These are phyloP conservation scores for Carallia brachiata DNA, from an alignment of 345 rosid genomes.

Conservation along the genomic window DNA sequence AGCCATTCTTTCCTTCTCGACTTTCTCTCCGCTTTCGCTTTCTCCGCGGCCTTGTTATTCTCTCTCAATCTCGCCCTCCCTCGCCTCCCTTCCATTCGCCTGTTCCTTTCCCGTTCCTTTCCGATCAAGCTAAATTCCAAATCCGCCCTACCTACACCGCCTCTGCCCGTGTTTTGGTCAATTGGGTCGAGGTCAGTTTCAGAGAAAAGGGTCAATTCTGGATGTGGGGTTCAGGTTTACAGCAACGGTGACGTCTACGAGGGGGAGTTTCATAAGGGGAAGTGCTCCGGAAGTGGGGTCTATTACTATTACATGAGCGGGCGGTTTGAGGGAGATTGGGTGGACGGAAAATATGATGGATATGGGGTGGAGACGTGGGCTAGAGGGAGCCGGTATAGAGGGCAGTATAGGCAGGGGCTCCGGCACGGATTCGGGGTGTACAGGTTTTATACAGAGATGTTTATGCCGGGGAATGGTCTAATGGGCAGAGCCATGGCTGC, in stretches of 20 bases:
- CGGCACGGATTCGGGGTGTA: slow-evolving; percentile 87
- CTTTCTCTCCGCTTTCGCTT: slow-evolving; percentile 76
- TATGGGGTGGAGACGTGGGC: slow-evolving; percentile 97
- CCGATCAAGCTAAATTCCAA: slow-evolving; percentile 54
- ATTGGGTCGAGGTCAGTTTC: slow-evolving; percentile 72
- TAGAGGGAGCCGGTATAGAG: slow-evolving; percentile 84
- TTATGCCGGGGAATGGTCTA: slow-evolving; percentile 96
- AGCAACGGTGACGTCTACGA: slow-evolving; percentile 91
- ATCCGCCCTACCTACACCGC: slow-evolving; percentile 34
- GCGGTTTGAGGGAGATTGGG: slow-evolving; percentile 89
- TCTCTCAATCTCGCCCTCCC: slow-evolving; percentile 77
- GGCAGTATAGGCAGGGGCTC: slow-evolving; percentile 83
- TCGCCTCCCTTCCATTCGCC: slow-evolving; percentile 73
- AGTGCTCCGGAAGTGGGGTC: slow-evolving; percentile 84
- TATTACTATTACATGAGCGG: slow-evolving; percentile 93
- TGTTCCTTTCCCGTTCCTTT: slow-evolving; percentile 77
- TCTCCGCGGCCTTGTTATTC: slow-evolving; percentile 71
- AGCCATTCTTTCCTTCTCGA: slow-evolving; percentile 78
- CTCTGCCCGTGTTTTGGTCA: slow-evolving; percentile 86
- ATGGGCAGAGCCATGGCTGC: slow-evolving; percentile 94
- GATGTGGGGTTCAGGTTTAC: slow-evolving; percentile 82
- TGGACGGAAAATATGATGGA: slow-evolving; percentile 89
- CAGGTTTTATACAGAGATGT: slow-evolving; percentile 87
- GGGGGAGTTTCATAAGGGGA: slow-evolving; percentile 86
- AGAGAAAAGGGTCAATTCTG: slow-evolving; percentile 67